These are phyloP conservation scores for Pelargonium cotyledonis DNA, from an alignment of 441 rosid species.

Conservation along the genomic window DNA sequence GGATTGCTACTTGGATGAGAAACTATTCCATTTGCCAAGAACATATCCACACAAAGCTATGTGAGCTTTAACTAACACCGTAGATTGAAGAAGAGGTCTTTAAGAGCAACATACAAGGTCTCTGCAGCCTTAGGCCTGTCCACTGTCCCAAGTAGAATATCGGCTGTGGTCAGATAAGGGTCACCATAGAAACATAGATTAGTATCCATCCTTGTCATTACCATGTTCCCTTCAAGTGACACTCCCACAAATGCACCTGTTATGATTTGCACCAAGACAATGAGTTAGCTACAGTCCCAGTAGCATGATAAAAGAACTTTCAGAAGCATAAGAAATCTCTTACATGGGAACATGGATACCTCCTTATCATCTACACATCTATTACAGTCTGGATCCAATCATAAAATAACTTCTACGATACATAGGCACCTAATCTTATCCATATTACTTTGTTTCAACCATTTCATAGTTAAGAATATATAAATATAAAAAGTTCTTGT, in stretches of 20 bases:
- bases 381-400: neutral
- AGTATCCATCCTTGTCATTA: slow-evolving; percentile 71
- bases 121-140: slow-evolving; percentile 86
- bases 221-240: slow-evolving; percentile 83
- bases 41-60: neutral
- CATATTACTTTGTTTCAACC: too few relatives aligned
- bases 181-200: slow-evolving; percentile 85
- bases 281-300: neutral
- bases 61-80: slow-evolving; percentile 22
- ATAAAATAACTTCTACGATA: too few relatives aligned
- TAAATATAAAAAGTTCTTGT: too few relatives aligned
- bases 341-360: neutral
- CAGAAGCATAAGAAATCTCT: neutral
- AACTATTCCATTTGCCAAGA: too few relatives aligned
- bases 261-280: slow-evolving; percentile 12
- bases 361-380: neutral
- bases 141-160: slow-evolving; percentile 73
- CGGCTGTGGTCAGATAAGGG: slow-evolving; percentile 73
- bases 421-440: too few relatives aligned
- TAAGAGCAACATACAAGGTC: slow-evolving; percentile 66
- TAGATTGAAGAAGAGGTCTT: slow-evolving; percentile 50
- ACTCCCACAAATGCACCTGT: slow-evolving; percentile 93
- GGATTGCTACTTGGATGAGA: too few relatives aligned
- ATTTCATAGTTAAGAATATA: too few relatives aligned
- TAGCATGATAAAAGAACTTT: neutral